Evolutionary conservation across 2,329 filamentous ascomycete species (phyloP).

Genomic region (Apiospora aurea): DNA sequence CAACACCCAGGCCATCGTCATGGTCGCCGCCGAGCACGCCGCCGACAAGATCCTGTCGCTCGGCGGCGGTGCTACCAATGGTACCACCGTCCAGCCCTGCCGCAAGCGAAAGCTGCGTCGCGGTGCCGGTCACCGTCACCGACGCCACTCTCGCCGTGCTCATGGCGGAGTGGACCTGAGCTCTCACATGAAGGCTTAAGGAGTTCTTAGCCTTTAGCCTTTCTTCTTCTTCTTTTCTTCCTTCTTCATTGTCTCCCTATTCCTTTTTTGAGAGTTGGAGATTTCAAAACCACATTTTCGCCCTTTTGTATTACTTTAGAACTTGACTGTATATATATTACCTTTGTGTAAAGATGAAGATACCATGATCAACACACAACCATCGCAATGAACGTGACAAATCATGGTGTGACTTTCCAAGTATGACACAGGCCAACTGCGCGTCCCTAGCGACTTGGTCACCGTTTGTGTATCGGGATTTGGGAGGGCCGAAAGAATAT

Average conservation of each 20-base stretch:
- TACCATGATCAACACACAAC: neutral
- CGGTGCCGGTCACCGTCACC: neutral
- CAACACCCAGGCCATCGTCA: constrained; percentile 56
- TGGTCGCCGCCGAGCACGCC: constrained; percentile 44
- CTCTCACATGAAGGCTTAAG: neutral
- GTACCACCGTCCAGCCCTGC: neutral
- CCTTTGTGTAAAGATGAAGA: neutral
- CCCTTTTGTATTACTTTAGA: neutral
- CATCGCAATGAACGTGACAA: too few relatives aligned
- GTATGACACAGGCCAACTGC: too few relatives aligned
- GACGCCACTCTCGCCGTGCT: neutral
- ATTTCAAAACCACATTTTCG: neutral
- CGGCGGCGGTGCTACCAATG: neutral
- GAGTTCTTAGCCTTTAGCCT: neutral
- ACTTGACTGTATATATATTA: constrained; percentile 18
- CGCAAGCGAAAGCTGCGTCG: neutral
- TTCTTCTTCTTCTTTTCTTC: neutral
- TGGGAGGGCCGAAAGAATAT: too few relatives aligned
- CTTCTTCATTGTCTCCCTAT: too few relatives aligned
- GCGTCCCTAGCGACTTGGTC: too few relatives aligned
- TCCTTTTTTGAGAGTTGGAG: neutral
- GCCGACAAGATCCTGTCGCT: constrained; percentile 41
- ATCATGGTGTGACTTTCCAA: too few relatives aligned
- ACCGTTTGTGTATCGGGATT: too few relatives aligned
- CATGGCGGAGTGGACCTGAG: neutral